Evolutionary conservation across 495 filamentous ascomycete genomes (phyloP).

Genomic region (Talaromyces ruber): DNA sequence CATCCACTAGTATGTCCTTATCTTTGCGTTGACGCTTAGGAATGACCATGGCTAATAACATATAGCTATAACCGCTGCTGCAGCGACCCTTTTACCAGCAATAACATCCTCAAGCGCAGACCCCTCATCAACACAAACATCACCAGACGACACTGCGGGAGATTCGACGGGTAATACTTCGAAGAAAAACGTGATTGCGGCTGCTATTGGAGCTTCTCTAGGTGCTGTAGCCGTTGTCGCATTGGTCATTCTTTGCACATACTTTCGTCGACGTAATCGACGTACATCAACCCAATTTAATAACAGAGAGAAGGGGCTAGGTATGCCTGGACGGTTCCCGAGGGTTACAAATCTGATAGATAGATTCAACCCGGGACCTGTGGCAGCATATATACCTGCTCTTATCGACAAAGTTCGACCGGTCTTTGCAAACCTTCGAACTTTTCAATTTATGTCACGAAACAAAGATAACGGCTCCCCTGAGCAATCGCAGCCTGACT

Average conservation of each 20-base stretch:
- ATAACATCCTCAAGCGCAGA: neutral
- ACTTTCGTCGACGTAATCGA: neutral
- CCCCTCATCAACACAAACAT: neutral
- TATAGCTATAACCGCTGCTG: neutral
- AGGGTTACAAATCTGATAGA: neutral
- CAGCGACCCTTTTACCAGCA: neutral
- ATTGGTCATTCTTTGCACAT: neutral
- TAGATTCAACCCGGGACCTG: neutral
- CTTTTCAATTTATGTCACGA: neutral
- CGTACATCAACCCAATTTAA: neutral
- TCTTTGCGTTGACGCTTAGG: neutral
- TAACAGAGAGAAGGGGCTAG: neutral
- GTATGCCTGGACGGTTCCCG: neutral
- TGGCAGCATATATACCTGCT: neutral
- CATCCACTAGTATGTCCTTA: neutral
- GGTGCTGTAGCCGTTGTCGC: slow-evolving; percentile 1
- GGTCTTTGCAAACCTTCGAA: neutral
- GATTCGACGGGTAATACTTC: neutral
- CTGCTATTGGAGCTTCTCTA: neutral
- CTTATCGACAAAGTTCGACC: neutral
- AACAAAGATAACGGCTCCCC: neutral
- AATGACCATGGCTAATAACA: neutral
- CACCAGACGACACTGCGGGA: neutral
- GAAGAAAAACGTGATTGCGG: neutral
- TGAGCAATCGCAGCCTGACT: neutral